Base-by-base conservation (phyloP, 164 flowering plant species). In the Cinnamomum micranthum region DNA sequence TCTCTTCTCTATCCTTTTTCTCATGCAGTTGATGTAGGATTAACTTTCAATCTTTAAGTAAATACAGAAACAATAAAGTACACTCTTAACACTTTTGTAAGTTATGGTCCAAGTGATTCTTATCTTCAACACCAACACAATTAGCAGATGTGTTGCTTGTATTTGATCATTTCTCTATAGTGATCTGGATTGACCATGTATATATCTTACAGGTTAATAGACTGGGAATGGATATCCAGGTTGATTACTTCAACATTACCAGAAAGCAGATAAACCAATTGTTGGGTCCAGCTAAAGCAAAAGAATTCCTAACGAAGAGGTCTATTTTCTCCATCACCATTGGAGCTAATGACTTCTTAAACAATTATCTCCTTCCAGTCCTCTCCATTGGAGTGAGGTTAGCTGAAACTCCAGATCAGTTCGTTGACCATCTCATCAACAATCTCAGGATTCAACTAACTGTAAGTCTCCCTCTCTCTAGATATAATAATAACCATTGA, bases 271-370 rank as follows among this genome's bases (percentile, higher is more conserved):
- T 90, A 27, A 86, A 90, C 55, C 68, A 81, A 67, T 65, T 95
- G 65, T 28, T 95, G 77, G 94, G 97, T 69, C 27, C 85, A 55
- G 80, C 90, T 3, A 80, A 88, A 69, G 98, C 98, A 20, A 88
- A 78, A 82, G 91, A 90, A 2, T 86, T 72, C 70, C 20, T 95
- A n/a, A 83, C 58, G 81, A 91, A 87, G 77, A 85, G 76, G 69
- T 85, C 99, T 55, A 91, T 95, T 13, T 93, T 95, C 85, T 93
- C 99, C 1, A 67, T 95, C 77, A 92, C 98, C 2, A 77, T 93
- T 58, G 99, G 99, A 69, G 78, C 98, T 5, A 93, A 95, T 72
- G 98, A 95, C 74, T 93, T 93, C 75, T 90, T 95, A 72, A 91
- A 92, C 86, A 95, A 95, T 55, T 95, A 95, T 80, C 87, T 95